Percentiles rank a stretch among this genome's conserved stretches.
Evolutionary conservation across 345 rosid species (phyloP).

Genomic region (Corchorus capsularis): DNA sequence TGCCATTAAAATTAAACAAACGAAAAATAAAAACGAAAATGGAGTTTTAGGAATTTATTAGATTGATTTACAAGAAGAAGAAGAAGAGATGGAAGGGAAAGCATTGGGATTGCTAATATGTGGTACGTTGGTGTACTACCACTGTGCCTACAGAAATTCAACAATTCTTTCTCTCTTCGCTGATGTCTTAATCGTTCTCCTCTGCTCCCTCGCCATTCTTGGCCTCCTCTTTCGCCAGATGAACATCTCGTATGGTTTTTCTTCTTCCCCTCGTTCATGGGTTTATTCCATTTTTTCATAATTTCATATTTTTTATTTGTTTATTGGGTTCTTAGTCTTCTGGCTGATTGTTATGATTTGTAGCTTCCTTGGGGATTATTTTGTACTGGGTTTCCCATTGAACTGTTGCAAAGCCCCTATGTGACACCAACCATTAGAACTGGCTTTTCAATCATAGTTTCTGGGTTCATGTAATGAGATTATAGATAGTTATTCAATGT

Average conservation of each 20-base stretch:
- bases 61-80: not conserved
- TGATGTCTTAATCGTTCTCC: conserved; percentile 92
- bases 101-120: conserved; percentile 60
- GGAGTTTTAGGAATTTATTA: not conserved
- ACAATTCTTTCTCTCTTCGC: conserved; percentile 77
- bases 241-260: conserved; percentile 69
- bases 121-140: conserved; percentile 75
- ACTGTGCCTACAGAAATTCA: conserved; percentile 83
- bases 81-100: conserved; percentile 38
- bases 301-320: conserved; percentile 10
- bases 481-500: no score
- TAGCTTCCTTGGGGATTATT: not conserved
- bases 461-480: no score
- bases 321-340: not conserved
- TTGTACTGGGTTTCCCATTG: not conserved
- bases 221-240: conserved; percentile 97
- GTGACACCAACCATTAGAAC: no score
- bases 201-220: conserved; percentile 98
- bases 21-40: not conserved
- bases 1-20: no score
- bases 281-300: not conserved
- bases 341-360: not conserved
- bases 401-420: no score
- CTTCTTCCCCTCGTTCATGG: not conserved
- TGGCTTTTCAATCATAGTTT: no score